Percentiles rank a stretch among this genome's conserved stretches.
phyloP scores from a whole-genome alignment of 768 basidiomycete genomes.

The Suillus cothurnatus region DNA sequence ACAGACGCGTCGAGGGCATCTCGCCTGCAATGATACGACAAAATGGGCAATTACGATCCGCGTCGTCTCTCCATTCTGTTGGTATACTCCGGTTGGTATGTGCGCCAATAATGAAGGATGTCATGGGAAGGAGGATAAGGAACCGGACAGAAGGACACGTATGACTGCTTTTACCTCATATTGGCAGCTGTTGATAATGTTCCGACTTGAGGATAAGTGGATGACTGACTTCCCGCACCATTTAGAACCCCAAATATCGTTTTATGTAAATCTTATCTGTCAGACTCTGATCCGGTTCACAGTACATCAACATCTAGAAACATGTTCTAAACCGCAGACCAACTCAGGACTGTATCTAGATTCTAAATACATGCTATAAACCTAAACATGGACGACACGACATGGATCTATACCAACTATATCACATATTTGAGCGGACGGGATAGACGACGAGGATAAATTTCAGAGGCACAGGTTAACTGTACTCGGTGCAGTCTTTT shows the following conservation, averaged over 20 bases:
- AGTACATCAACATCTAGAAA: neutral
- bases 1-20: slow-evolving; percentile 50
- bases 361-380: too few relatives aligned
- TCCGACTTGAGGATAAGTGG: neutral
- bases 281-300: neutral
- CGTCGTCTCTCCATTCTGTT: slow-evolving; percentile 50
- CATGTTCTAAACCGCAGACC: neutral
- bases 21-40: slow-evolving; percentile 63
- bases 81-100: slow-evolving; percentile 51
- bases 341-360: neutral
- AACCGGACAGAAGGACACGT: neutral
- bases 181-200: neutral
- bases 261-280: too few relatives aligned
- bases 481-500: neutral
- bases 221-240: too few relatives aligned
- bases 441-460: neutral
- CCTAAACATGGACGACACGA: neutral
- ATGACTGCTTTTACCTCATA: neutral
- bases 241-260: neutral
- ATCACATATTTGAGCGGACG: neutral
- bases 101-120: slow-evolving; percentile 71
- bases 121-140: slow-evolving; percentile 44
- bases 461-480: neutral
- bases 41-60: slow-evolving; percentile 52
- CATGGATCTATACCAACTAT: too few relatives aligned